Evolutionary conservation across 2,329 filamentous ascomycete species (phyloP).

Genomic region (Dryadomyces quercivorus): DNA sequence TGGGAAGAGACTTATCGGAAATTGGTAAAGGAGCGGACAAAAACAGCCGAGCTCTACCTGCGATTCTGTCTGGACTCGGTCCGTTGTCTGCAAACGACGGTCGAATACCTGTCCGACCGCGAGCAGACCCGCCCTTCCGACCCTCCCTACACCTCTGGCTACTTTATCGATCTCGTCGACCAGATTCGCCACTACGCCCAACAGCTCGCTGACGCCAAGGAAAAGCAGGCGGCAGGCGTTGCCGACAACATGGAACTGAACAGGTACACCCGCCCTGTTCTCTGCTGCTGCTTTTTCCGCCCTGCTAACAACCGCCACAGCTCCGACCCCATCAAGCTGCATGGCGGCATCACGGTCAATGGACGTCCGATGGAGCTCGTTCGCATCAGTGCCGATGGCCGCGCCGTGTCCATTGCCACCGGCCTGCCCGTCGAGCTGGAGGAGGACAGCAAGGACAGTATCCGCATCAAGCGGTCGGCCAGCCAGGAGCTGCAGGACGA

Average conservation of each 20-base stretch:
- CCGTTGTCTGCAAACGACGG: conserved; percentile 78
- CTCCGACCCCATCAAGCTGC: conserved; percentile 62
- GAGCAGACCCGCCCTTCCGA: conserved; percentile 78
- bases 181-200: conserved; percentile 85
- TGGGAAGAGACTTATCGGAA: conserved; percentile 57
- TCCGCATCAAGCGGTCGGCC: conserved; percentile 52
- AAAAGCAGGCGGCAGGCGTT: conserved; percentile 40
- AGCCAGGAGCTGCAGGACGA: conserved; percentile 64
- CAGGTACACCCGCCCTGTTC: conserved; percentile 29
- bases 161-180: conserved; percentile 92
- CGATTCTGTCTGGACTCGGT: conserved; percentile 86
- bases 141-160: conserved; percentile 86
- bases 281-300: background rate
- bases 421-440: conserved; percentile 50
- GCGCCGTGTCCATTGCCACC: conserved; percentile 65
- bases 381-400: conserved; percentile 66
- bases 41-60: conserved; percentile 59
- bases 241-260: conserved; percentile 46
- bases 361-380: conserved; percentile 77
- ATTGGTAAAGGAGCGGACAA: conserved; percentile 68
- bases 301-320: conserved; percentile 14
- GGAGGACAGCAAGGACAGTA: conserved; percentile 30
- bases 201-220: conserved; percentile 65
- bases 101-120: conserved; percentile 72
- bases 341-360: conserved; percentile 70